A percentile compares a stretch with the other conserved stretches of the same genome.
phyloP scores from a whole-genome alignment of 805 yeast species.

The Ogataea allantospora region DNA sequence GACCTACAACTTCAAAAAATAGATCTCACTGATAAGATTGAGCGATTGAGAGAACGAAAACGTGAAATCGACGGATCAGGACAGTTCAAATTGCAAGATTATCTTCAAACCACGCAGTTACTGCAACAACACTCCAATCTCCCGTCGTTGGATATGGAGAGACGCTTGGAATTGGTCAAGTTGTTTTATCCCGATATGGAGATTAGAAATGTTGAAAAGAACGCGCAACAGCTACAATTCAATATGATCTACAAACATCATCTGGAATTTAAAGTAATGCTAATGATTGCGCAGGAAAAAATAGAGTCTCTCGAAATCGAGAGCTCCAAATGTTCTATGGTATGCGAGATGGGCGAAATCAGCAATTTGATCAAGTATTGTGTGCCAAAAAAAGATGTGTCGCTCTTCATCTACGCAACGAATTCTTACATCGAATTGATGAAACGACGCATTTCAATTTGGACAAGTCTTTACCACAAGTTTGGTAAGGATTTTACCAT shows the following conservation, averaged over 20 bases:
- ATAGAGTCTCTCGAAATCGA: slow-evolving; percentile 13
- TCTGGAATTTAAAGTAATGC: slow-evolving; percentile 15
- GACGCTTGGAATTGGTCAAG: slow-evolving; percentile 22
- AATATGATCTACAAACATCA: slow-evolving; percentile 16
- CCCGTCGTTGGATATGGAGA: slow-evolving; percentile 30
- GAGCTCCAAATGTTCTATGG: slow-evolving; percentile 6
- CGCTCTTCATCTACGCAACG: slow-evolving; percentile 25
- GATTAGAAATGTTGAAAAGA: slow-evolving; percentile 12
- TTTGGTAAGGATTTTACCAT: slow-evolving; percentile 14
- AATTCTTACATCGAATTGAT: slow-evolving; percentile 25
- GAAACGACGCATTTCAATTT: slow-evolving; percentile 19
- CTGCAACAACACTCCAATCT: slow-evolving; percentile 24
- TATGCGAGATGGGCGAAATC: slow-evolving; percentile 19
- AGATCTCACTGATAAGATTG: slow-evolving; percentile 5
- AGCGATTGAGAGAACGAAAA: slow-evolving; percentile 2
- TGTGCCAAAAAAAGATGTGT: slow-evolving; percentile 19
- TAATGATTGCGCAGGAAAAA: slow-evolving; percentile 15
- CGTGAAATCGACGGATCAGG: slow-evolving; percentile 1
- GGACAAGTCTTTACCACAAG: slow-evolving; percentile 21
- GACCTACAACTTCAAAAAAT: slow-evolving; percentile 10
- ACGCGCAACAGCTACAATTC: slow-evolving; percentile 11
- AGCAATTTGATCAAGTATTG: slow-evolving; percentile 13
- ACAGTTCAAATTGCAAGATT: slow-evolving; percentile 18
- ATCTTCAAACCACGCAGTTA: slow-evolving; percentile 17
- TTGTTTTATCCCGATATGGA: slow-evolving; percentile 31